Evolutionary conservation across 1,284 basidiomycete genomes (phyloP).

Genomic region (Rhodotorula sp.): DNA sequence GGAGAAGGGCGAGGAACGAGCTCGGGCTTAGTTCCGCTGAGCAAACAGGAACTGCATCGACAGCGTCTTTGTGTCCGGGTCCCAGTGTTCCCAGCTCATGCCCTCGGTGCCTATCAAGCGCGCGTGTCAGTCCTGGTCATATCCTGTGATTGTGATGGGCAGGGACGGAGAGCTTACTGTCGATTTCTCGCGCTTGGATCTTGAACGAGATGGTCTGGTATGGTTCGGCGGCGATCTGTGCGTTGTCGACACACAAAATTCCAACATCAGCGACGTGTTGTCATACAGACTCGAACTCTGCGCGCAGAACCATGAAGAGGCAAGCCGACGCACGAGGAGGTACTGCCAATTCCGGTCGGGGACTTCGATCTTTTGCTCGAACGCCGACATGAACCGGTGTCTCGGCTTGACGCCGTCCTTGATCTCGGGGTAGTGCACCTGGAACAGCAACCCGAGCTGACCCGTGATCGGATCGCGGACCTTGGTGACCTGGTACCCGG

Average conservation of each 20-base stretch:
- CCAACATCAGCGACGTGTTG: not conserved
- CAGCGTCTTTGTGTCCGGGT: conserved; percentile 84
- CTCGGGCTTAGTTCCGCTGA: conserved; percentile 1
- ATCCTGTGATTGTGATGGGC: too few relatives aligned
- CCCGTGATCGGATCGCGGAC: conserved; percentile 54
- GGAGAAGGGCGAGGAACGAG: not conserved
- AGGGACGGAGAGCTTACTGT: conserved; percentile 51
- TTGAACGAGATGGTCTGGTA: conserved; percentile 99
- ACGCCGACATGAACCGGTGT: conserved; percentile 94
- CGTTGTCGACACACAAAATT: not conserved
- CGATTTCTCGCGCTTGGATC: conserved; percentile 95
- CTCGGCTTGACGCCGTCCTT: conserved; percentile 73
- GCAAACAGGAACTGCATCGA: conserved; percentile 40
- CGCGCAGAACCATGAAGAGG: not conserved
- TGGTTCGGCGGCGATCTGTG: conserved; percentile 91
- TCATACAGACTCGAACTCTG: not conserved
- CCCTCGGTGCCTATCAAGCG: conserved; percentile 63
- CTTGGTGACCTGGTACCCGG: conserved; percentile 73
- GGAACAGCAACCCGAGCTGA: conserved; percentile 85
- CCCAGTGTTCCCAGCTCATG: conserved; percentile 97
- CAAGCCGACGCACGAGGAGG: conserved; percentile 69
- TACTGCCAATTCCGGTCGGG: conserved; percentile 97
- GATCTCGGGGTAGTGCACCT: conserved; percentile 92
- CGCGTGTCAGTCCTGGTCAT: not conserved
- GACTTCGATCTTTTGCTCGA: conserved; percentile 93